Evolutionary conservation across 768 basidiomycete genomes (phyloP).

Genomic region (Boletus sp.): DNA sequence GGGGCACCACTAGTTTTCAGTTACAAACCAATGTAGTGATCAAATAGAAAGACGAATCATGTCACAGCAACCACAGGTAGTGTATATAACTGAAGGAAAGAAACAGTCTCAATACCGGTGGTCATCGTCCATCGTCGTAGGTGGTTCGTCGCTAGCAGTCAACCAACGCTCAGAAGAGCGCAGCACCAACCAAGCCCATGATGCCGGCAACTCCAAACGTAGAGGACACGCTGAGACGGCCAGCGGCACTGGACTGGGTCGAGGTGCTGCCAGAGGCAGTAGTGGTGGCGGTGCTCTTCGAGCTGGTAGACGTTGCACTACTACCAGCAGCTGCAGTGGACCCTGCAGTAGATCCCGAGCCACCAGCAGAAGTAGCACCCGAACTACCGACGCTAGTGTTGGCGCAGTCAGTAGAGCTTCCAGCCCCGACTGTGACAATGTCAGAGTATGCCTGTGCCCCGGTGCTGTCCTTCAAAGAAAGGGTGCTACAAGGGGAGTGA

Average conservation of each 20-base stretch:
- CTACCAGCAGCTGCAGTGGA: neutral
- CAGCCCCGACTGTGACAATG: constrained; percentile 40
- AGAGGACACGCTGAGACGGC: constrained; percentile 27
- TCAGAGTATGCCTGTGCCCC: constrained; percentile 54
- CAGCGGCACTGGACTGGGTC: constrained; percentile 32
- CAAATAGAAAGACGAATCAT: constrained; percentile 3
- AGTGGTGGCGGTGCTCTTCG: constrained; percentile 10
- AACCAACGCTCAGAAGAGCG: constrained; percentile 37
- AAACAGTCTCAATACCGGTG: constrained; percentile 10
- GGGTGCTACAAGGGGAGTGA: constrained; percentile 39
- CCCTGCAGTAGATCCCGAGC: constrained; percentile 2
- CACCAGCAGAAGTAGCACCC: constrained; percentile 1
- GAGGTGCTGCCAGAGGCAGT: constrained; percentile 25
- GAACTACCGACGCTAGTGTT: constrained; percentile 17
- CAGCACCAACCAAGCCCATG: constrained; percentile 50
- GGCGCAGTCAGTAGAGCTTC: constrained; percentile 33
- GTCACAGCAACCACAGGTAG: constrained; percentile 17
- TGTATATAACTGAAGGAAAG: constrained; percentile 14
- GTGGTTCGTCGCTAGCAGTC: constrained; percentile 2
- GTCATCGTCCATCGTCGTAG: constrained; percentile 14
- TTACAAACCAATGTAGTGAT: constrained; percentile 20
- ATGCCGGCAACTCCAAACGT: constrained; percentile 46
- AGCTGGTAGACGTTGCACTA: neutral
- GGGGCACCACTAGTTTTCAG: neutral
- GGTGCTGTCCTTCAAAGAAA: constrained; percentile 54